phyloP scores from a whole-genome alignment of 306 rosid species.

The Fragaria nilgerrensis region DNA sequence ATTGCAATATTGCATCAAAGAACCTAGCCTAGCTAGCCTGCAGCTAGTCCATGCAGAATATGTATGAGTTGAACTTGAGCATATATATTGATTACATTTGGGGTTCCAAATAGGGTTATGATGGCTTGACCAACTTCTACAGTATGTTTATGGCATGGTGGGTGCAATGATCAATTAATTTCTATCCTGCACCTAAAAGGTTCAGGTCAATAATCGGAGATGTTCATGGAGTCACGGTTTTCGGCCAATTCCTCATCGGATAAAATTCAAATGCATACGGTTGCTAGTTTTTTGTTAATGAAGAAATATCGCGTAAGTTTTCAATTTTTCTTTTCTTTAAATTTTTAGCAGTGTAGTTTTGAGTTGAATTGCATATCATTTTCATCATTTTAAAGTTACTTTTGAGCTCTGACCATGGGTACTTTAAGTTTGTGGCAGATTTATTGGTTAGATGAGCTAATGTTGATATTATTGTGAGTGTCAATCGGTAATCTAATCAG shows the following conservation, averaged over 20 bases:
- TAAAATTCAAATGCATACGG: not conserved
- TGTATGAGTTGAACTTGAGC: not conserved
- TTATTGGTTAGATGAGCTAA: too few relatives aligned
- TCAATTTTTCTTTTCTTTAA: too few relatives aligned
- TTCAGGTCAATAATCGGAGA: not conserved
- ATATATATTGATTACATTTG: not conserved
- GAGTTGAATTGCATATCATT: too few relatives aligned
- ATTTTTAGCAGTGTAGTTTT: too few relatives aligned
- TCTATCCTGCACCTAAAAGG: not conserved
- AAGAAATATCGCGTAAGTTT: too few relatives aligned
- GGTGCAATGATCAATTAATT: not conserved
- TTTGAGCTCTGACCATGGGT: too few relatives aligned
- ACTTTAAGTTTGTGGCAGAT: too few relatives aligned
- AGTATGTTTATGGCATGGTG: not conserved
- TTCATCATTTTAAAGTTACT: too few relatives aligned
- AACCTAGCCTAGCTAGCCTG: not conserved
- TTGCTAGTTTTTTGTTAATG: too few relatives aligned
- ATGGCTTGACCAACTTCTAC: constrained; percentile 5
- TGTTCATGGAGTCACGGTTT: not conserved
- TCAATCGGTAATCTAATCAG: too few relatives aligned
- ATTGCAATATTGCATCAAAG: not conserved
- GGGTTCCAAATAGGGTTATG: constrained; percentile 8
- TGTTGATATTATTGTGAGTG: too few relatives aligned
- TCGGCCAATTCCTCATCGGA: not conserved
- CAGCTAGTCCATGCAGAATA: not conserved